Conservation (phyloP, 2,329 filamentous ascomycete species). For the Cladorrhinum sp. region DNA sequence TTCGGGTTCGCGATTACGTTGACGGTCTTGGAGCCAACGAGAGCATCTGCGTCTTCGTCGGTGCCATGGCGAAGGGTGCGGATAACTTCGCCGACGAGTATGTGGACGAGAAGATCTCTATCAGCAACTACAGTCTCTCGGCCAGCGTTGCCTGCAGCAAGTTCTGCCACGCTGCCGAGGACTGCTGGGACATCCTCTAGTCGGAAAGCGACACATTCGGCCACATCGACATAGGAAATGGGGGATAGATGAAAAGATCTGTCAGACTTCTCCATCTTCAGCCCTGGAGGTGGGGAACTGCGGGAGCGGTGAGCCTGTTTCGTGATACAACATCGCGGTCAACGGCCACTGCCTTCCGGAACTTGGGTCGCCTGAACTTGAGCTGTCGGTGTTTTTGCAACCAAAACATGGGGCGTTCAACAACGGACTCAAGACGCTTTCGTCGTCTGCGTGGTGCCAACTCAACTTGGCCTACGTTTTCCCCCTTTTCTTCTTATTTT, state of each 20-base stretch:
- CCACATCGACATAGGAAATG: conserved; percentile 13
- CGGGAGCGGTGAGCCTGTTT: conserved; percentile 39
- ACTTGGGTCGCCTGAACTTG: conserved; percentile 65
- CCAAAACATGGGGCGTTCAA: conserved; percentile 80
- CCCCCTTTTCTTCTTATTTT: conserved; percentile 36
- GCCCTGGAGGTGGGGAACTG: conserved; percentile 17
- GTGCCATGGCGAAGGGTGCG: conserved; percentile 95
- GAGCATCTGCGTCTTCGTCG: conserved; percentile 96
- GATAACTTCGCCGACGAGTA: conserved; percentile 93
- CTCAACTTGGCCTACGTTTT: conserved; percentile 61
- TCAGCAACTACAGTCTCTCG: conserved; percentile 96
- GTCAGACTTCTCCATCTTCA: conserved; percentile 20
- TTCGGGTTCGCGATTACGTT: conserved; percentile 86
- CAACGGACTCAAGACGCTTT: conserved; percentile 66
- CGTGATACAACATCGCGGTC: conserved; percentile 73
- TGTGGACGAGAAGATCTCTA: conserved; percentile 96
- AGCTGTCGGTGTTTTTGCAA: conserved; percentile 80
- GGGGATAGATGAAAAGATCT: conserved; percentile 30
- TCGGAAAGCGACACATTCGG: background rate
- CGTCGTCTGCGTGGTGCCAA: conserved; percentile 56
- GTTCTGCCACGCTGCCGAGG: conserved; percentile 97
- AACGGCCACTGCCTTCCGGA: conserved; percentile 44
- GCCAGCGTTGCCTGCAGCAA: conserved; percentile 99
- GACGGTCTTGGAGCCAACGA: conserved; percentile 74
- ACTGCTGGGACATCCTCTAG: conserved; percentile 91